Evolutionary conservation across 1,139 yeast genomes (phyloP), one percentile per base, ranked within the genome.

Genomic region (Diutina siamensis): DNA sequence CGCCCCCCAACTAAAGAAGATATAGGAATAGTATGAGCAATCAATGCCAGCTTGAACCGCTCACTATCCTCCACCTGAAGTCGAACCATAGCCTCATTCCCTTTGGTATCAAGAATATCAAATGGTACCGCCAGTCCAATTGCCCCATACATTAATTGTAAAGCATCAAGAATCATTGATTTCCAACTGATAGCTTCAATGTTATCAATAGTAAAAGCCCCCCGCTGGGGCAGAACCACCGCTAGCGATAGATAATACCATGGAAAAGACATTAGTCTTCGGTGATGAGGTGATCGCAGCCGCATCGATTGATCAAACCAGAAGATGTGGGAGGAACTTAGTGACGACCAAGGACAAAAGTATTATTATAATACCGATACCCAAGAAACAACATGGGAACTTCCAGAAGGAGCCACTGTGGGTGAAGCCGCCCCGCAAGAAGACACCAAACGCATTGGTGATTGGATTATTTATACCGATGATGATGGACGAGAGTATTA

Each of bases 311-410:
- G 35, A 19, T 33, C 19, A 33, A 15, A n/a, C 3, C 17, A 15
- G 10, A 15, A 12, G n/a, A 36, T 38, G 42, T 87, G 96, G 96
- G 79, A 76, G 58, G 74, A 78, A 50, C 73, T 76, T 19, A 65
- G 65, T 36, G 87, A 83, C 52, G 76, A 74, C 12, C 76, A 77
- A 36, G 94, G 94, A 0, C 70, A 82, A 38, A 67, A 67, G 1
- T 89, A 88, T 63, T 88, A 83, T 60, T 85, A 78, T 60, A 79
- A 88, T 53, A 50, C 74, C 1, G 69, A 58, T 35, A 83, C 94
- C 0, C 74, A 78, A 46, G 80, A 79, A 54, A 80, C 95, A 0
- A 76, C 81, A 44, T 88, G 97, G 95, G 85, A 83, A 8, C 76
- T 80, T 51, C 97, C 97, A 0, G 76, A 67, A 27, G 46, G 40